Base-by-base conservation (phyloP, 768 basidiomycete species). In the Gyrodon lividus region DNA sequence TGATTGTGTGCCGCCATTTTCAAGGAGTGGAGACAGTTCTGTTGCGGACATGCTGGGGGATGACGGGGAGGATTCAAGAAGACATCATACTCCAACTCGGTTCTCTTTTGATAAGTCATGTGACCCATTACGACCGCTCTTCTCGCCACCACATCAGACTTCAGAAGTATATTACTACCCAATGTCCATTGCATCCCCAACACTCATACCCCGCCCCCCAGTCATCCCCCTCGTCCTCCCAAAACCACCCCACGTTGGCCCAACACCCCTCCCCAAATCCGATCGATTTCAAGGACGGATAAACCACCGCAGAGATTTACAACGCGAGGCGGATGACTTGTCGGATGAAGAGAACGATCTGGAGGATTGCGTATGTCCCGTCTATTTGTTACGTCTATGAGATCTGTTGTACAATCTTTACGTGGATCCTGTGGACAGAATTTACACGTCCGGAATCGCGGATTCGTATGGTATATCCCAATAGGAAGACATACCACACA, bases 261-360 rank as follows among this genome's bases (percentile, higher is more conserved):
- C 86, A 5, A 68, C 74, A 0, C 88, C 88, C 12, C 64, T 84
- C 5, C 75, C 81, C 3, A 74, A 65, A 43, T 58, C 55, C 16
- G 72, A 78, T 34, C 77, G 79, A 45, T 72, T 72, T 2, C 79
- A 83, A 58, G 79, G 77, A 2, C 77, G 80, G 39, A 67, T 89
- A 57, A 85, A 83, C 59, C 75, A 77, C 28, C 74, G 77, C 37
- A 80, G 90, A 20, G 85, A 92, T 66, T n/a, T n/a, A n/a, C n/a
- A n/a, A n/a, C n/a, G n/a, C 35, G 89, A 92, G 65, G 86, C 89
- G 76, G 87, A 89, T 43, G 88, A 92, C 60, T 69, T 92, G 54
- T 90, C 87, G 52, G 90, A 92, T 50, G 90, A 92, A 65, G 90
- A 92, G 69, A 80, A 75, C 46, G 87, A 91, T 59, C 63, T 92